A percentile compares a stretch with the other conserved stretches of the same genome.
Conservation (phyloP, 345 rosid species). For the Pistacia vera region DNA sequence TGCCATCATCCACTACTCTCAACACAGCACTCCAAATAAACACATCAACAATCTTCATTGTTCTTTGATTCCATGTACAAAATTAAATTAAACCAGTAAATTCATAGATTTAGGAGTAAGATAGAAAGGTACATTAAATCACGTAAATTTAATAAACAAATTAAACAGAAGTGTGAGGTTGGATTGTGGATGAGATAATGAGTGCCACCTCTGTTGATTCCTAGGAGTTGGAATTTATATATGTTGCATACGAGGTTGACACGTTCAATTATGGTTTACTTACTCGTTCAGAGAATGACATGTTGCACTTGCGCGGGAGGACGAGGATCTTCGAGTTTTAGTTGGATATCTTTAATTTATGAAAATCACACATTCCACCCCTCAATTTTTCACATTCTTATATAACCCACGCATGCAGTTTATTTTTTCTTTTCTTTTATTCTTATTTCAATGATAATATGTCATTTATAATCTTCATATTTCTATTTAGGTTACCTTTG, state of each 20-base stretch:
- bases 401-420: not conserved
- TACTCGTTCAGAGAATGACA: not conserved
- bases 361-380: not conserved
- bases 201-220: not conserved
- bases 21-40: not conserved
- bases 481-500: no score
- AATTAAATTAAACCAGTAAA: no score
- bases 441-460: no score
- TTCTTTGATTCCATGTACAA: no score
- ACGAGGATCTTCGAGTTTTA: not conserved
- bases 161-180: not conserved
- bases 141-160: not conserved
- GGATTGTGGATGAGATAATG: not conserved
- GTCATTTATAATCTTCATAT: no score
- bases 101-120: not conserved
- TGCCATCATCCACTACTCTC: conserved; percentile 3
- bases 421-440: no score
- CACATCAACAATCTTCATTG: no score
- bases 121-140: no score
- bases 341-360: not conserved
- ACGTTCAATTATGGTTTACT: not conserved
- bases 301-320: not conserved
- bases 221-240: not conserved
- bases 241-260: not conserved
- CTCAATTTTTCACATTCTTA: not conserved